Base-by-base conservation (phyloP, 495 filamentous ascomycete genomes). In the Neurospora sp. region DNA sequence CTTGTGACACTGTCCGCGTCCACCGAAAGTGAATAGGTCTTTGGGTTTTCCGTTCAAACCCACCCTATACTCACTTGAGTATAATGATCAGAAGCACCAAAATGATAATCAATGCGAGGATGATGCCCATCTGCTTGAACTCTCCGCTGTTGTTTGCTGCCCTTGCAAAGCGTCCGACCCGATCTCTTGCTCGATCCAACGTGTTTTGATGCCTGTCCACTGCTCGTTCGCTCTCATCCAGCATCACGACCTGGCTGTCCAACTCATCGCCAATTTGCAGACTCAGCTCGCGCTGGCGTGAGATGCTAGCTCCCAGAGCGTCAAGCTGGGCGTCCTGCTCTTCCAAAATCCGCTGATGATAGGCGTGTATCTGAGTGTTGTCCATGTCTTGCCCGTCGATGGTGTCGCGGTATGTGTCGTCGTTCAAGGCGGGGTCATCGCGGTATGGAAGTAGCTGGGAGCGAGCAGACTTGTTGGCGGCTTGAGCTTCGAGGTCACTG, bases 261-360 rank as follows among this genome's bases (percentile, higher is more conserved):
- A 99, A 84, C 85, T 99, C 96, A 79, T 98, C 92, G 35, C 96
- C 96, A 78, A 99, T 99, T 84, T 94, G 93, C 79, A 98, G 96
- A 76, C 91, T 93, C 76, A 99, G 85, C 82, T 98, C 93, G 69
- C 97, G 87, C 81, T 98, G 96, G 69, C 95, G 90, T n/a, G 91
- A 88, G 75, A 99, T 97, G 71, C 89, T 93, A 74, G 89, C 88
- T 11, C 94, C 93, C 35, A 99, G 85, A 69, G 88, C 82, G 79
- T 98, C 96, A n/a, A 99, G 84, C 78, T 96, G 93, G 72, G 94
- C 92, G 78, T 99, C 96, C 79, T 98, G 96, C 71, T 98, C 89
- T 4, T 87, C 86, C 22, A 99, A 83, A 18, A 96, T 88, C 59
- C 89, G 89, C 16, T 86, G 83, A 81, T 99, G 96, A 78, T 97